Conservation (phyloP, 176 grass and related monocot species). For the Coix lacrymajobi region DNA sequence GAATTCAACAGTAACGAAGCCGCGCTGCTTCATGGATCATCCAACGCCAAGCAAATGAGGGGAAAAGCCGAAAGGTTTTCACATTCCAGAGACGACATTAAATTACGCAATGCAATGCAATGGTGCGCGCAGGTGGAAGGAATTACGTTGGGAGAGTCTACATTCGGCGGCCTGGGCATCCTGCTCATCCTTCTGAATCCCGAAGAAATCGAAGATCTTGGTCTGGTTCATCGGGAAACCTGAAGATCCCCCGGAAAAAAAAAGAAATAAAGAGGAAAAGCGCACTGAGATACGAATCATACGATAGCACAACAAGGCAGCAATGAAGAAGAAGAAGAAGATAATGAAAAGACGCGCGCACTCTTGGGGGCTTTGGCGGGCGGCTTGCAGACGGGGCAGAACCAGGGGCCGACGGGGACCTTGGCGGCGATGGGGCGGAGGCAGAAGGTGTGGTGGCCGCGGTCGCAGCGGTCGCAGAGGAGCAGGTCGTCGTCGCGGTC, state of each 20-base stretch:
- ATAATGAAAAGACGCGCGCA: constrained; percentile 7
- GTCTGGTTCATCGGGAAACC: constrained; percentile 68
- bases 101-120: neutral
- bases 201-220: constrained; percentile 89
- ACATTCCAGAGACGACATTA: neutral
- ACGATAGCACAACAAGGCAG: neutral
- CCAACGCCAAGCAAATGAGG: neutral
- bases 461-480: constrained; percentile 78
- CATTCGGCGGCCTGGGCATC: constrained; percentile 21
- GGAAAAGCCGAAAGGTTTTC: neutral
- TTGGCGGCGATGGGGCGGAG: constrained; percentile 66
- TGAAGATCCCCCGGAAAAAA: neutral
- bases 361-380: constrained; percentile 28
- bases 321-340: neutral
- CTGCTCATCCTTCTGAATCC: constrained; percentile 50
- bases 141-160: constrained; percentile 49
- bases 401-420: constrained; percentile 65
- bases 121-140: neutral
- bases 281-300: neutral
- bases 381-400: constrained; percentile 62
- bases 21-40: neutral
- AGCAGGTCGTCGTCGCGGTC: constrained; percentile 67
- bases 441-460: constrained; percentile 69
- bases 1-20: neutral
- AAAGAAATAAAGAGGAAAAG: neutral